Conservation (phyloP, 768 basidiomycete genomes). For the Leucocoprinus birnbaumii region DNA sequence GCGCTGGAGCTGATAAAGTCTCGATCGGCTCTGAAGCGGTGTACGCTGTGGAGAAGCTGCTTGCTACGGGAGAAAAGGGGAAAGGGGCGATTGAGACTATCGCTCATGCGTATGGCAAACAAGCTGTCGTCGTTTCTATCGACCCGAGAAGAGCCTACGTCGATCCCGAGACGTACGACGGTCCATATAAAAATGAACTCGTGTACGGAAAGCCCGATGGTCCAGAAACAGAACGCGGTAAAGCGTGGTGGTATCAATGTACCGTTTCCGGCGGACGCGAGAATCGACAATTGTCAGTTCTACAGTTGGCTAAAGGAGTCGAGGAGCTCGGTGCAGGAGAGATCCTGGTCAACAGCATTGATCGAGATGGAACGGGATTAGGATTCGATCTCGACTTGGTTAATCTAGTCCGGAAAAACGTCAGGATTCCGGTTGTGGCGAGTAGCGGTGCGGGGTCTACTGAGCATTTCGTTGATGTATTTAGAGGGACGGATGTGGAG, state of each 20-base stretch:
- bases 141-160: slow-evolving; percentile 90
- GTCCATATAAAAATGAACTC: slow-evolving; percentile 65
- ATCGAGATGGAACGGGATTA: slow-evolving; percentile 88
- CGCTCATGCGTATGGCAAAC: slow-evolving; percentile 84
- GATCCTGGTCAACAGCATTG: slow-evolving; percentile 93
- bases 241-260: slow-evolving; percentile 99
- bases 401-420: slow-evolving; percentile 66
- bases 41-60: slow-evolving; percentile 84
- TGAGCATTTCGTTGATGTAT: slow-evolving; percentile 88
- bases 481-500: slow-evolving; percentile 75
- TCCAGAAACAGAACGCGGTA: slow-evolving; percentile 57
- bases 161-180: slow-evolving; percentile 59
- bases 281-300: slow-evolving; percentile 76
- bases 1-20: slow-evolving; percentile 97
- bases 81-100: slow-evolving; percentile 93
- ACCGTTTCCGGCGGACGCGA: slow-evolving; percentile 94
- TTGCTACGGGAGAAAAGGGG: slow-evolving; percentile 42
- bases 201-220: slow-evolving; percentile 43
- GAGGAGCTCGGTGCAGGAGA: slow-evolving; percentile 93
- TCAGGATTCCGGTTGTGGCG: slow-evolving; percentile 90
- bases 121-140: slow-evolving; percentile 96
- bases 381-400: slow-evolving; percentile 91
- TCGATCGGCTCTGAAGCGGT: slow-evolving; percentile 97
- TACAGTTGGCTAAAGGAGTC: slow-evolving; percentile 90
- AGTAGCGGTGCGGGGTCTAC: slow-evolving; percentile 87